phyloP scores from a whole-genome alignment of 2,329 filamentous ascomycete species.

The Fusarium sacchari region DNA sequence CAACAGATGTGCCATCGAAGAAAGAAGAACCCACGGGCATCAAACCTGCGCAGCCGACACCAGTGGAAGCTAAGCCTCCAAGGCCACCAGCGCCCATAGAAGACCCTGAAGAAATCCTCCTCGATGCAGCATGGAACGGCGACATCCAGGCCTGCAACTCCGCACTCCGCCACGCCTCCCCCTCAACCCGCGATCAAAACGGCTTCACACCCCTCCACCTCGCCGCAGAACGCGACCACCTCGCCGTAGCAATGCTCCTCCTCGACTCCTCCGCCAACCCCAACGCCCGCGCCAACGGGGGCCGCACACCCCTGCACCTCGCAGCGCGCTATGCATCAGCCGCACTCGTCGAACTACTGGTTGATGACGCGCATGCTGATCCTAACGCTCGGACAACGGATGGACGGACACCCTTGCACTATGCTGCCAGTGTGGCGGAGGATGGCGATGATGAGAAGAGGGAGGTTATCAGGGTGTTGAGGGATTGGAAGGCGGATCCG shows the following conservation, averaged over 20 bases:
- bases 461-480: conserved; percentile 44
- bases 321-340: conserved; percentile 45
- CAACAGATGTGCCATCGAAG: background rate
- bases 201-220: conserved; percentile 47
- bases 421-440: conserved; percentile 45
- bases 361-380: conserved; percentile 46
- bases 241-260: conserved; percentile 49
- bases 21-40: background rate
- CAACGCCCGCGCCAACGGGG: conserved; percentile 43
- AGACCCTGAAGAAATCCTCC: conserved; percentile 38
- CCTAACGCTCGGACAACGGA: conserved; percentile 43
- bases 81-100: background rate
- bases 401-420: conserved; percentile 48
- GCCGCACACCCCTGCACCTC: conserved; percentile 47
- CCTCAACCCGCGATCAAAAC: conserved; percentile 42
- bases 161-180: conserved; percentile 40
- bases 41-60: background rate
- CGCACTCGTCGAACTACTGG: conserved; percentile 46
- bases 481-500: conserved; percentile 46
- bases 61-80: background rate
- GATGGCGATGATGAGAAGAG: conserved; percentile 47
- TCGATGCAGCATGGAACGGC: conserved; percentile 49
- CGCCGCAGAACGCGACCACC: conserved; percentile 46
- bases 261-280: conserved; percentile 43
- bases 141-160: conserved; percentile 41